Evolutionary conservation across 129 eudicot genomes (phyloP).

Genomic region (Sambucus nigra): DNA sequence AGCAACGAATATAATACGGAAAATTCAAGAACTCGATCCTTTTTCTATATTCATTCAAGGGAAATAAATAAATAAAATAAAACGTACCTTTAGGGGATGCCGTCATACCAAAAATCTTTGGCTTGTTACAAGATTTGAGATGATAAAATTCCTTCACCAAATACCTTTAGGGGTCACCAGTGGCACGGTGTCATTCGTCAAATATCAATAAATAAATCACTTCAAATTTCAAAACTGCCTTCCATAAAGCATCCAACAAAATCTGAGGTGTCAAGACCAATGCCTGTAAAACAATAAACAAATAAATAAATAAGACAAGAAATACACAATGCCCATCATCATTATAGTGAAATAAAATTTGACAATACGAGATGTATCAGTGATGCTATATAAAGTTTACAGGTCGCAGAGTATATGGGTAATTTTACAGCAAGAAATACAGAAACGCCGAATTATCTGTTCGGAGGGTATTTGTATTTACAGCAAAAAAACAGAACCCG

Average conservation of each 20-base stretch:
- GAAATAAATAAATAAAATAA: too few species aligned
- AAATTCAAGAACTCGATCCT: too few species aligned
- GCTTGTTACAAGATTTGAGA: constrained; percentile 35
- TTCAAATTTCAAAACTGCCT: constrained; percentile 44
- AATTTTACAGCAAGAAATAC: too few species aligned
- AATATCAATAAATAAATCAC: constrained; percentile 45
- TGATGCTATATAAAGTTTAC: background rate
- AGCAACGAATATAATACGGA: too few species aligned
- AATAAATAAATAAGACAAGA: too few species aligned
- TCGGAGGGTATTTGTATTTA: too few species aligned
- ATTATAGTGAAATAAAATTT: background rate
- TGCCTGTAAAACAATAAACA: constrained; percentile 45
- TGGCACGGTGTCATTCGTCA: constrained; percentile 76
- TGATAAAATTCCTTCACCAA: constrained; percentile 64
- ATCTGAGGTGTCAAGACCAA: constrained; percentile 88
- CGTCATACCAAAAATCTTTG: constrained; percentile 82
- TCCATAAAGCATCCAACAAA: constrained; percentile 69
- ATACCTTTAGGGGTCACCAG: constrained; percentile 79
- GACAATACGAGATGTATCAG: background rate
- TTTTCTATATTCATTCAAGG: too few species aligned
- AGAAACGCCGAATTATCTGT: too few species aligned
- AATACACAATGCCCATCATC: background rate
- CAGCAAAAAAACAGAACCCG: too few species aligned
- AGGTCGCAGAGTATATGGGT: too few species aligned
- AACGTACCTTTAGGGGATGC: constrained; percentile 68